Evolutionary conservation across 352 stramenopile species (phyloP), one percentile per base, ranked within the genome.

Genomic region (Phytophthora gonapodyides): DNA sequence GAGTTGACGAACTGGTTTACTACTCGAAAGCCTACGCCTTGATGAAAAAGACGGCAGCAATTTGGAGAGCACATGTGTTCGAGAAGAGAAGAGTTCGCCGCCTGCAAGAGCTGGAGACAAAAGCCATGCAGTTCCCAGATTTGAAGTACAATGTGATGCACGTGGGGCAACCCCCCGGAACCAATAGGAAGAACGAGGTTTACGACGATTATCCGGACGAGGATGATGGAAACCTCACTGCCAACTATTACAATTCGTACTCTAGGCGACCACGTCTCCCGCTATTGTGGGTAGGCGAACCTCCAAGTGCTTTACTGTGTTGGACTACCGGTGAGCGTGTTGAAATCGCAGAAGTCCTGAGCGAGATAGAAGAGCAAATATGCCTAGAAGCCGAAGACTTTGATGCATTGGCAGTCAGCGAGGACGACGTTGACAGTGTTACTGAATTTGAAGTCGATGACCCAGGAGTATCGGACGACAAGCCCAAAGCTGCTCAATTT

Each of bases 1-100:
- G 42, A 2, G 37, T 64, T 15, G 41, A 70, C 8, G 65, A 84
- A 21, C 70, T 91, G 11, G 73, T 76, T 21, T 82, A 76, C 35
- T 91, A 84, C 61, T 81, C 79, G 0, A 65, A 70, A 37, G 69
- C 70, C 0, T 71, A 78, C n/a, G 70, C 63, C 11, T 41, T 88
- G 16, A 71, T 91, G 57, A 75, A 74, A 56, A 82, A 76, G 41
- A 80, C 72, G 3, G 66, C 74, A 12, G 40, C 51, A 13, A 74
- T 78, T 41, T 91, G 82, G 82, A 58, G 67, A 35, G 45, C 59
- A 2, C 67, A 81, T 33, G 64, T 71, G 1, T 34, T 52, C 2
- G 48, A 65, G 9, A 61, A 64, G 16, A 57, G 56, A 34, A 58
- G 57, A 30, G 66, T 60, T 43, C 62, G 73, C 7, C 46, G 49